Percentiles rank a stretch among this genome's conserved stretches.
phyloP scores from a whole-genome alignment of 176 grass and related monocot genomes.

The Cenchrus fungigraminus region DNA sequence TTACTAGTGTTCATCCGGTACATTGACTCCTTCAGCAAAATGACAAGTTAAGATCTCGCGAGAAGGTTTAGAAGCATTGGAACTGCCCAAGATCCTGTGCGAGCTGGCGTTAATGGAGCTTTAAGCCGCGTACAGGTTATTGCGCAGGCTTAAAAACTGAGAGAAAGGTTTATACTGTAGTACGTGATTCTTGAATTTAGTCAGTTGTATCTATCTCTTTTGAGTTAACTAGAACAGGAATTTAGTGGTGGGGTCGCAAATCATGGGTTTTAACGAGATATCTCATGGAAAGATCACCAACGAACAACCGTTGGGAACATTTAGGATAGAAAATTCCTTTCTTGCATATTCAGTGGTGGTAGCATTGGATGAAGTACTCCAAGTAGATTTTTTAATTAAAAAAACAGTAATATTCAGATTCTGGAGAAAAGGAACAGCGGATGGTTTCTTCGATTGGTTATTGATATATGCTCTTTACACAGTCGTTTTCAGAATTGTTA shows the following conservation, averaged over 20 bases:
- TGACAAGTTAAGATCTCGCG: neutral
- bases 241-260: neutral
- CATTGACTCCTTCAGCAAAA: too few relatives aligned
- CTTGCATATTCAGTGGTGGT: conserved; percentile 20
- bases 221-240: neutral
- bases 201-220: neutral
- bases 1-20: neutral
- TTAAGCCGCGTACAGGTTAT: neutral
- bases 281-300: neutral
- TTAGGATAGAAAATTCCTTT: neutral
- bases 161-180: neutral
- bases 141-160: neutral
- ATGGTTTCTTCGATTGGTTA: neutral
- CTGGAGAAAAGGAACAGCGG: neutral
- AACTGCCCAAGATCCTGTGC: neutral
- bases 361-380: neutral
- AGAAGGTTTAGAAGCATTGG: neutral
- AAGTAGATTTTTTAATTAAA: neutral
- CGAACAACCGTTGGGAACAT: neutral
- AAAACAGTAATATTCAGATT: neutral
- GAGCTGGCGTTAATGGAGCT: neutral
- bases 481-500: neutral
- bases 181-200: neutral
- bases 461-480: neutral
- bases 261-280: neutral